Base-by-base conservation (phyloP, 495 filamentous ascomycete genomes). In the Evernia prunastri region DNA sequence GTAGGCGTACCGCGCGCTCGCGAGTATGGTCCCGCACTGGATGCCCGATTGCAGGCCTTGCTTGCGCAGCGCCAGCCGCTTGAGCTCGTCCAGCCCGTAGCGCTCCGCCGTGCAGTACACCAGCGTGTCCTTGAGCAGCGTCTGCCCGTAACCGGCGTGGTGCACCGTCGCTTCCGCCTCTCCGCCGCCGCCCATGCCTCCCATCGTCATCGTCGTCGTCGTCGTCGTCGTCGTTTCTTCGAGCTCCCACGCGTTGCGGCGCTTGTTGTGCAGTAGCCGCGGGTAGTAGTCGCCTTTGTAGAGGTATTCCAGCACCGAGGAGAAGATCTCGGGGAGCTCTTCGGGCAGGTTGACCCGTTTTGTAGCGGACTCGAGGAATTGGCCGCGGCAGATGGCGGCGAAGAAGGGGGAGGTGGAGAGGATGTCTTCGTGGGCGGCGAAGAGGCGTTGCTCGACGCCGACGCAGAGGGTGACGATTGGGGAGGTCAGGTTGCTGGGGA, bases 241-340 rank as follows among this genome's bases (percentile, higher is more conserved):
- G n/a, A 92, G 74, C 70, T 89, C 86, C 86, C 87, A 91, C 47
- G 81, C 79, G 71, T 85, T 82, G 33, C 78, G 77, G 39, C 81
- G 82, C 72, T 87, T 84, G 75, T 88, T 87, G 75, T 89, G 87
- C 29, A 87, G 67, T 27, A 93, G 76, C 23, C 87, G 84, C 1
- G 89, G 92, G 63, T 87, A 92, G 75, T 97, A 97, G 73, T 96
- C 92, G 67, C 89, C 91, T 81, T 92, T 92, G 82, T 97, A 96
- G 64, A 96, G 86, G 70, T 88, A 96, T 72, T 96, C 92, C 58
- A 97, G 85, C 23, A 97, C 80, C 25, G 88, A 91, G 35, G 91
- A 94, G 80, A 97, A 89, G 70, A 94, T 86, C 72, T 95, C 91
- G 20, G 92, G 89, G 69, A 91, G 84, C 74, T 96, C 92, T 61